Base-by-base conservation (phyloP, 768 basidiomycete genomes). In the Rhizopogon vesiculosus region DNA sequence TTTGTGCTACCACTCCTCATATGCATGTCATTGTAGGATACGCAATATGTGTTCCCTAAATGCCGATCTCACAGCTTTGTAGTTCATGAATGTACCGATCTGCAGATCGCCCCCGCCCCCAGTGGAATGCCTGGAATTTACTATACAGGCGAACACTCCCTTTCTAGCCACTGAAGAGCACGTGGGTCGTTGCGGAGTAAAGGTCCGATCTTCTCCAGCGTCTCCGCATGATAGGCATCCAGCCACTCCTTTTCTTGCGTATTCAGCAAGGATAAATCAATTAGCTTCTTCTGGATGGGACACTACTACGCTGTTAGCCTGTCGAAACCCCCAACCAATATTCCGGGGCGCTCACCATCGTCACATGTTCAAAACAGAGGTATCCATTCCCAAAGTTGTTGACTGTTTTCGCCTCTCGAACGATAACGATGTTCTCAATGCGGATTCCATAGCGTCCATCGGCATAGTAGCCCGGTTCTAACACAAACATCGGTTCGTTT, bases 371-470 rank as follows among this genome's bases (percentile, higher is more conserved):
- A 58, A 96, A 89, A 2, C 84, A 80, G 31, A 97, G 78, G 70
- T 85, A 98, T 1, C 87, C 91, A 18, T 84, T 82, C 1, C 91
- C 93, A 66, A 95, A 98, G 59, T 81, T 79, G 65, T 92, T 80
- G 53, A 84, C 81, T 1, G 92, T 93, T 52, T 86, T 69, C 9
- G 72, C 86, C 43, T 85, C 79, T 48, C 81, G 78, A 3, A 96
- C 89, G 18, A 96, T 75, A 19, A 94, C 84, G 42, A 98, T 79
- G 69, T 83, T 93, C 73, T 99, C 96, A 62, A 96, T 91, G 4
- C 97, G 86, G 62, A 98, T 93, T 2, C 95, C 96, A 64, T 87
- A 98, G 44, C 78, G 74, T 2, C 94, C 96, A 62, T 98, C 94
- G 7, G 83, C 85, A 67, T 97, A 97, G 68, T 89, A 96, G 8